Base-by-base conservation (phyloP, 129 eudicot species). In the Daucus carota region DNA sequence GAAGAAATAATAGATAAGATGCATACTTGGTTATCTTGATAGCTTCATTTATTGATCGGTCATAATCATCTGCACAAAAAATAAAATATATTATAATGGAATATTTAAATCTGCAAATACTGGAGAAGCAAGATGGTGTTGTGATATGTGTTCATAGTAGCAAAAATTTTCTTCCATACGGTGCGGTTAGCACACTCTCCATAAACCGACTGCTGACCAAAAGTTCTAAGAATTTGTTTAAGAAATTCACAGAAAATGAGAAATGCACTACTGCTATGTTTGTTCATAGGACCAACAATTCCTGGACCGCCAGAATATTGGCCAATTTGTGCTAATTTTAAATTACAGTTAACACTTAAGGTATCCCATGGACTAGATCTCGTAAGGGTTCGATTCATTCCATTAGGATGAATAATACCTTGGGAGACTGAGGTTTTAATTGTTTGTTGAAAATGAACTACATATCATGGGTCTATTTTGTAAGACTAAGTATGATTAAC, bases 1-100 rank as follows among this genome's bases (percentile, higher is more conserved):
- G 14, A 54, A 54, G 62, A 20, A 54, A 54, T 54, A 54, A n/a
- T 8, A 8, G 0, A 54, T 22, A 54, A 54, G 62, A 54, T n/a
- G 29, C 62, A n/a, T 54, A 54, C 62, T 54, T 54, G 29, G 62
- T 54, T 54, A 54, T 54, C 62, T 54, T 54, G 84, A 94, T 87
- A 24, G 99, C 99, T 82, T 94, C 99, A 34, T 88, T 91, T 81
- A 94, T 94, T 59, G 99, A 91, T 59, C 90, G 91, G 75, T 94
- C 99, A 81, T 85, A 94, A 84, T 94, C 99, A 88, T 94, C 98
- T 94, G 91, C 83, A 82, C 5, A 36, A 73, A 42, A 68, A 70
- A 4, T 31, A 75, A 26, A 52, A 52, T 59, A 38, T 8, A n/a
- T 73, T 20, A 59, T 45, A 76, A 80, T 54, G 62, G 36, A 32